Base-by-base conservation (phyloP, 345 rosid species). In the Corymbia maculata region DNA sequence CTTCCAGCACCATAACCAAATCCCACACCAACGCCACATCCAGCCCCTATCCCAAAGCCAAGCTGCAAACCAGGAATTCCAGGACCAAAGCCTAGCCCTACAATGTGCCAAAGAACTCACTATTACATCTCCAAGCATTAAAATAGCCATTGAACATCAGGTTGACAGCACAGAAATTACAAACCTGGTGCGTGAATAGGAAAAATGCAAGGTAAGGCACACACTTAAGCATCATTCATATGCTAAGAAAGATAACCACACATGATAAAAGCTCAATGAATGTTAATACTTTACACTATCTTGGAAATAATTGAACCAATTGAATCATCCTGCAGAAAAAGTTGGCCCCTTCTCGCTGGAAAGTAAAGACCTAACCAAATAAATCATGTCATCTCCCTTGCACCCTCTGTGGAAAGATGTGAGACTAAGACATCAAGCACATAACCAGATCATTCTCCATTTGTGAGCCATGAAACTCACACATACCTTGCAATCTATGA, bases 21-120 rank as follows among this genome's bases (percentile, higher is more conserved):
- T 36, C 99, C 99, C 30, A 94, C 88, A 70, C 99, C 99, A 86
- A 96, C 85, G 36, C 99, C 99, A 90, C 99, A 96, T 66, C 99
- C 99, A 49, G 93, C 96, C 79, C 98, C 99, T 45, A 96, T 87
- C 45, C 98, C 98, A 26, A 95, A 87, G 30, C 99, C 99, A 30
- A 96, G 89, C 87, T 96, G 97, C 79, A 97, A 89, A 79, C 98
- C 97, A 52, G 99, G 98, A 89, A 96, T 85, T 64, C 99, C 99
- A 86, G 98, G 98, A 86, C 98, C 98, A 45, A 96, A 88, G 70
- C 99, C 98, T 47, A 93, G 89, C 87, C 99, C 99, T 95, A 85
- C 47, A 85, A 51, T 68, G 52, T 52, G 89, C 84, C 84, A 75
- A 51, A 61, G 47, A 89, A 57, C 86, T 30, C 75, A 64, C 53